These are phyloP conservation scores for Backusella liffmaniae DNA, from an alignment of 192 early-diverging fungal genomes.

Conservation along the genomic window DNA sequence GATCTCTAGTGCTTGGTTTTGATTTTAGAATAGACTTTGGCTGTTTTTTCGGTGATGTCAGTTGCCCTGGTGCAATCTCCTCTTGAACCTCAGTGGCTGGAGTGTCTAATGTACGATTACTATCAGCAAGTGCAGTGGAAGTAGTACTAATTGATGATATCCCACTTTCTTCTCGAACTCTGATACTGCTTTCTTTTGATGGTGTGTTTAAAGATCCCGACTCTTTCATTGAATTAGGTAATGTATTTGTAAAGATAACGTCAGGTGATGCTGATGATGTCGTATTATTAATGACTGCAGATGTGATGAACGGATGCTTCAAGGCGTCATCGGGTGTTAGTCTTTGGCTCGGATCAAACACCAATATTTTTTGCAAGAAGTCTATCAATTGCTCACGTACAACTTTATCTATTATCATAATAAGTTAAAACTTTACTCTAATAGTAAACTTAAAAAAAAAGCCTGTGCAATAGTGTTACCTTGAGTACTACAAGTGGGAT, in stretches of 20 bases:
- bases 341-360: constrained; percentile 73
- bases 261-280: background rate
- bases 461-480: background rate
- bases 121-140: background rate
- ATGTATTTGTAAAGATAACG: background rate
- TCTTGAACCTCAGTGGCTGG: background rate
- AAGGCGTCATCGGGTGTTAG: constrained; percentile 78
- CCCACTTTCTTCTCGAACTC: background rate
- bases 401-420: constrained; percentile 8
- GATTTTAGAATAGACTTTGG: background rate
- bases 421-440: background rate
- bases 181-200: background rate
- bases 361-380: constrained; percentile 70
- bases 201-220: background rate
- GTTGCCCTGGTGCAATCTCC: background rate
- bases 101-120: background rate
- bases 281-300: constrained; percentile 46
- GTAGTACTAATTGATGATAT: constrained; percentile 1
- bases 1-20: background rate
- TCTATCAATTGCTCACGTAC: constrained; percentile 46
- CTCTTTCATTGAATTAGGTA: background rate
- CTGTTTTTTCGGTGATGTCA: background rate
- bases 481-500: background rate
- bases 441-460: background rate
- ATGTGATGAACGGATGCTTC: constrained; percentile 78